Conservation (phyloP, 176 grass and related monocot genomes). For the Oryza rufipogon region DNA sequence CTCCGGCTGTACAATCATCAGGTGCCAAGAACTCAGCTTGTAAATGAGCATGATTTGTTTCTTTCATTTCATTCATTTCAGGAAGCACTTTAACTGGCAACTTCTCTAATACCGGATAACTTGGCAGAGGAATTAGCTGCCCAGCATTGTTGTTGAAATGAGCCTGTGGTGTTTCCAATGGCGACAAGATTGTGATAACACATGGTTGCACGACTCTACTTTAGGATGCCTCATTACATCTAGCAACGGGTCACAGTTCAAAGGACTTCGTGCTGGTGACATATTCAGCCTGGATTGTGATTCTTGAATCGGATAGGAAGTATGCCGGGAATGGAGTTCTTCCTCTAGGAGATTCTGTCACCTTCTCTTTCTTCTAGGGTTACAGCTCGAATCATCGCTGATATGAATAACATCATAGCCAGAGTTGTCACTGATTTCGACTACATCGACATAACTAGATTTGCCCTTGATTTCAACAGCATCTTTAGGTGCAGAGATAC, state of each 20-base stretch:
- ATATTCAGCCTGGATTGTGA: background rate
- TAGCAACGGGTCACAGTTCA: background rate
- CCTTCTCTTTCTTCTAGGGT: constrained; percentile 20
- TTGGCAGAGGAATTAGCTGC: constrained; percentile 1
- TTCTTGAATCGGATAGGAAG: background rate
- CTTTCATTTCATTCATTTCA: constrained; percentile 3
- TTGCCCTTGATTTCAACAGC: constrained; percentile 3
- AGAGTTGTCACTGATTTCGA: constrained; percentile 30
- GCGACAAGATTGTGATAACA: background rate
- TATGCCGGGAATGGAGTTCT: background rate
- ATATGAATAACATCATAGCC: constrained; percentile 15
- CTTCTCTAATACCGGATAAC: background rate
- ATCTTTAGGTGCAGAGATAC: constrained; percentile 2
- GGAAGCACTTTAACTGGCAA: background rate
- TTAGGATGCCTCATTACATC: background rate
- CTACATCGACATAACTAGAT: background rate
- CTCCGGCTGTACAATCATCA: background rate
- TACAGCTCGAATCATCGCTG: constrained; percentile 19
- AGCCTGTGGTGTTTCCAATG: background rate
- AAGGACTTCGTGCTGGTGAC: background rate
- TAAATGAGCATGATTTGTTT: background rate
- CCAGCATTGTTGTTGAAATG: background rate
- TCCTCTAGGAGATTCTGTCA: constrained; percentile 9
- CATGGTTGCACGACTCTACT: background rate
- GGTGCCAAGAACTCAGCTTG: too few relatives aligned